Evolutionary conservation across 768 basidiomycete species (phyloP).

Genomic region (Trametes gibbosa): DNA sequence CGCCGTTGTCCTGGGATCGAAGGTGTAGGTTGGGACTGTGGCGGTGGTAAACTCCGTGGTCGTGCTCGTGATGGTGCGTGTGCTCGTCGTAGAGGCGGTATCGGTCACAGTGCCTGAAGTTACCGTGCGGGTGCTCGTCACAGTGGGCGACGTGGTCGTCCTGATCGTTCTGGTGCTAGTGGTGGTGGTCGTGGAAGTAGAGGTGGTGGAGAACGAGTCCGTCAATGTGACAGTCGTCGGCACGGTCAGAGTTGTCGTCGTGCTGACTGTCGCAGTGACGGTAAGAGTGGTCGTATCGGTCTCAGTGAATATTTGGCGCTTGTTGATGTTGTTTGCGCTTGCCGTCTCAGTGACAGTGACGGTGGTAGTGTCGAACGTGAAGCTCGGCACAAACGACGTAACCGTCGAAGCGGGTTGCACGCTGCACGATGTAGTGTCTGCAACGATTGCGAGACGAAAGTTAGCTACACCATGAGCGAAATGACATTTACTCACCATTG

Average conservation of each 20-base stretch:
- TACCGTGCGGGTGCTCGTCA: neutral
- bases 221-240: neutral
- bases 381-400: neutral
- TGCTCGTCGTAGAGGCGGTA: neutral
- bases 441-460: neutral
- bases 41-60: neutral
- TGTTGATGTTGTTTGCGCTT: neutral
- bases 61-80: slow-evolving; percentile 3
- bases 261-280: neutral
- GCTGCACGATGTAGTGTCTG: neutral
- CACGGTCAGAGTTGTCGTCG: neutral
- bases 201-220: neutral
- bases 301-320: neutral
- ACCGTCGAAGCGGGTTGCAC: neutral
- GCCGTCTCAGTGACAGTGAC: slow-evolving; percentile 4
- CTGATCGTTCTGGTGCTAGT: neutral
- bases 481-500: neutral
- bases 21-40: neutral
- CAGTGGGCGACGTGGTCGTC: neutral
- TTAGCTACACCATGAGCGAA: too few species aligned
- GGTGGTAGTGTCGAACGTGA: slow-evolving; percentile 4
- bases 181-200: neutral
- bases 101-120: slow-evolving; percentile 2
- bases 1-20: slow-evolving; percentile 4
- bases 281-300: neutral